Evolutionary conservation across 768 basidiomycete species (phyloP).

Genomic region (Russula abietina): DNA sequence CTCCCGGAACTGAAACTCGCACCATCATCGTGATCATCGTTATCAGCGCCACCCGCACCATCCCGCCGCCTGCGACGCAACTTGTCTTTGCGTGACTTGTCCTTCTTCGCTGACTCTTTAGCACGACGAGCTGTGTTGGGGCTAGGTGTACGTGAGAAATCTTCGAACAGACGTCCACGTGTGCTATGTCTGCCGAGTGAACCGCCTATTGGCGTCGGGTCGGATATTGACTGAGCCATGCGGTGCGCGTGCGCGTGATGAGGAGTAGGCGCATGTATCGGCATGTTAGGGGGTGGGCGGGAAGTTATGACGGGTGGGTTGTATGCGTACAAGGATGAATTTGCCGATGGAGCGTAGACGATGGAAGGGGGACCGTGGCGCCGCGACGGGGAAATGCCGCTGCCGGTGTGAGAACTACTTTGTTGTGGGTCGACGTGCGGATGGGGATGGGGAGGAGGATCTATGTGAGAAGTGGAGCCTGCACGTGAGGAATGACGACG

Average conservation of each 20-base stretch:
- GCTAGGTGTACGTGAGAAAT: conserved; percentile 23
- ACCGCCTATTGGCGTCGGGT: conserved; percentile 21
- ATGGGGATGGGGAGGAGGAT: not conserved
- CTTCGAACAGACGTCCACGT: conserved; percentile 18
- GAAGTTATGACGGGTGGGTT: conserved; percentile 21
- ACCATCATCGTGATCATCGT: conserved; percentile 34
- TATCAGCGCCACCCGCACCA: not conserved
- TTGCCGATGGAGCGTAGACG: conserved; percentile 20
- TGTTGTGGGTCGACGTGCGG: conserved; percentile 3
- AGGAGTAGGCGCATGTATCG: not conserved
- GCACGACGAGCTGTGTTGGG: conserved; percentile 6
- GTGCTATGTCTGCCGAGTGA: conserved; percentile 12
- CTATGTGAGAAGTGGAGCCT: conserved; percentile 3
- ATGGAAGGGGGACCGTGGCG: conserved; percentile 18
- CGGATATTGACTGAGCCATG: conserved; percentile 22
- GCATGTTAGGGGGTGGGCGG: not conserved
- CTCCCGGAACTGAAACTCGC: conserved; percentile 54
- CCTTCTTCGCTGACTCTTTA: conserved; percentile 7
- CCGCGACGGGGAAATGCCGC: conserved; percentile 1
- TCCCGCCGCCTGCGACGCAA: not conserved
- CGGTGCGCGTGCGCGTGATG: conserved; percentile 7
- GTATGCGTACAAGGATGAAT: conserved; percentile 21
- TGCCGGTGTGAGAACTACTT: conserved; percentile 1
- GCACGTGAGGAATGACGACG: conserved; percentile 19
- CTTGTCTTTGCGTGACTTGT: conserved; percentile 8